Conservation (phyloP, 805 yeast species). For the Yamadazyma sp. region DNA sequence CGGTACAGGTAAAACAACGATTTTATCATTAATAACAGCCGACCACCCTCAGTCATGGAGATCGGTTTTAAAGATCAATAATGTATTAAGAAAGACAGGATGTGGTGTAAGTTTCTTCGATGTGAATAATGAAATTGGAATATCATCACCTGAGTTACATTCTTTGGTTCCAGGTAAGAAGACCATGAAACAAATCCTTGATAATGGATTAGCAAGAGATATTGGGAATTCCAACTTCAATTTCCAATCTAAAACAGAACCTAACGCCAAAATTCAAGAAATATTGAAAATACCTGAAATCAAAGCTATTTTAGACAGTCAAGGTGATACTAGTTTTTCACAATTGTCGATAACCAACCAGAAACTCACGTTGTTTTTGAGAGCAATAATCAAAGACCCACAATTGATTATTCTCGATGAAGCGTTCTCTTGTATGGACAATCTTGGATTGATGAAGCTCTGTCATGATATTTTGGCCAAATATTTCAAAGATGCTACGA, state of each 20-base stretch:
- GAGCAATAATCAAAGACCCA: conserved; percentile 80
- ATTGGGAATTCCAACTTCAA: conserved; percentile 61
- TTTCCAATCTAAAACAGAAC: conserved; percentile 19
- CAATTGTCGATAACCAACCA: conserved; percentile 69
- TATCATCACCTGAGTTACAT: conserved; percentile 90
- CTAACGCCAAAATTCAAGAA: conserved; percentile 7
- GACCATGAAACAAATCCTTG: conserved; percentile 53
- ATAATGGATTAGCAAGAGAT: conserved; percentile 61
- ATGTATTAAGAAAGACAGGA: conserved; percentile 72
- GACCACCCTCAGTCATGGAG: conserved; percentile 98
- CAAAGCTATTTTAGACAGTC: conserved; percentile 27
- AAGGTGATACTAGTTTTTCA: conserved; percentile 42
- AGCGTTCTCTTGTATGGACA: conserved; percentile 88
- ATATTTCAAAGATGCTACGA: conserved; percentile 48
- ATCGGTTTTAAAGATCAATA: conserved; percentile 58
- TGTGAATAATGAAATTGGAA: conserved; percentile 76
- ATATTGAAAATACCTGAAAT: conserved; percentile 15
- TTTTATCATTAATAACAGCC: conserved; percentile 78
- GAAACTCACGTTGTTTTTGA: conserved; percentile 68
- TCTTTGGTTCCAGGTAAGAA: conserved; percentile 67
- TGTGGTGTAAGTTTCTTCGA: conserved; percentile 68
- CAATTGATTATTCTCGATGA: conserved; percentile 81
- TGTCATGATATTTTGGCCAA: conserved; percentile 30
- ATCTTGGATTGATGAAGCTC: conserved; percentile 33
- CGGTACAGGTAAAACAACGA: conserved; percentile 92